Base-by-base conservation (phyloP, 169 alveolate genomes). In the Cryptosporidium sp. region DNA sequence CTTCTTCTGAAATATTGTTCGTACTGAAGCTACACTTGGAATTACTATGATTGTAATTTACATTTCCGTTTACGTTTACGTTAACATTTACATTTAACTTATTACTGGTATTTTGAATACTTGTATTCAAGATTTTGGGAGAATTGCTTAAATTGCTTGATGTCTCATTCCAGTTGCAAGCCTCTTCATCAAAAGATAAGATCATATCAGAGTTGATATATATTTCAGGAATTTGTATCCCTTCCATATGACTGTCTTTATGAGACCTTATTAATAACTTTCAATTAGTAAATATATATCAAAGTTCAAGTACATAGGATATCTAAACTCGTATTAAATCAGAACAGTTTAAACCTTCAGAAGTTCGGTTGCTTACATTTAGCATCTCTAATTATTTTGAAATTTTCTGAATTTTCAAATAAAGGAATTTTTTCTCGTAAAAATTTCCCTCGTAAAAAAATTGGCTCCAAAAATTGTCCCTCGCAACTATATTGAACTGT, bases 401-500 rank as follows among this genome's bases (percentile, higher is more conserved):
- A 56, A 56, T 52, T 29, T 33, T 33, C 48, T 0, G 48, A 31
- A 31, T 65, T 37, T 31, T 37, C 9, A 65, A 65, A 18, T 37
- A 65, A 23, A 65, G 12, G 42, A 21, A 16, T 23, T 65, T 65
- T 65, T 9, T 56, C 3, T 14, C 56, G 35, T 31, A 48, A 48
- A 56, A 56, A 70, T 73, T 73, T 56, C 70, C 58, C 42, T 60
- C 71, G 42, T 29, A 73, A 37, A 56, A 53, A 73, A 33, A 52
- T 70, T 26, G 86, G 86, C 86, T 73, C 86, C 86, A 73, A 52
- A 70, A 73, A 73, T 73, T 73, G 68, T 73, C 86, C 86, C 86
- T 73, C 86, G 60, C 70, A 73, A 56, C 12, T 4, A 53, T 29
- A 21, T 29, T 37, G 60, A 14, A 45, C 21, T 0, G 1, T 37